phyloP scores from a whole-genome alignment of 768 basidiomycete species.

The Gymnopilus junonius region DNA sequence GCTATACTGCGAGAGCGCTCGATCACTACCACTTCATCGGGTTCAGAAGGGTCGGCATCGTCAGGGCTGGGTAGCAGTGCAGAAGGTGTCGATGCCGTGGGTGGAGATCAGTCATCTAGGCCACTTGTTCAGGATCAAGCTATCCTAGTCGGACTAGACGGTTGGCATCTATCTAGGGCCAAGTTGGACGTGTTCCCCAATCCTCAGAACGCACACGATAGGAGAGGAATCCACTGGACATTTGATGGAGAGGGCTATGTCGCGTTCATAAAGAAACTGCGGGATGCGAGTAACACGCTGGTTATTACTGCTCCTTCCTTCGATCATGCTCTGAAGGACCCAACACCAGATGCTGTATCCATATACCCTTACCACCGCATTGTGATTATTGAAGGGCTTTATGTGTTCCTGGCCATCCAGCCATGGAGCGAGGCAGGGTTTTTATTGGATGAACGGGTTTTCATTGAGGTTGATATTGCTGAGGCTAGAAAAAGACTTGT shows the following conservation, averaged over 20 bases:
- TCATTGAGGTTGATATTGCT: constrained; percentile 59
- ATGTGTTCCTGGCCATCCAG: constrained; percentile 72
- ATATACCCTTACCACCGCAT: constrained; percentile 73
- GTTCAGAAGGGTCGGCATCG: not conserved
- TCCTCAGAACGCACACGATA: constrained; percentile 75
- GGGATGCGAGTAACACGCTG: constrained; percentile 26
- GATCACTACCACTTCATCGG: constrained; percentile 3
- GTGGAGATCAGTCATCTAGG: not conserved
- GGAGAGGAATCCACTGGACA: constrained; percentile 90
- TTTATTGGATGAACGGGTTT: constrained; percentile 80
- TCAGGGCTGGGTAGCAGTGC: not conserved
- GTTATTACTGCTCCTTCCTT: constrained; percentile 78
- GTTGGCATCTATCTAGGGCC: constrained; percentile 87
- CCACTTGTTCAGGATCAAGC: constrained; percentile 36
- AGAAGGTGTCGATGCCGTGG: not conserved
- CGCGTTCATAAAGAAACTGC: constrained; percentile 63
- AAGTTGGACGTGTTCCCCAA: constrained; percentile 80
- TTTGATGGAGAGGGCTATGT: constrained; percentile 81
- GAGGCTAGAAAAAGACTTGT: constrained; percentile 66
- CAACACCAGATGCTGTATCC: constrained; percentile 58
- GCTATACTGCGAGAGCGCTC: constrained; percentile 30
- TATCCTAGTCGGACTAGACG: constrained; percentile 81
- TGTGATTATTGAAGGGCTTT: constrained; percentile 90
- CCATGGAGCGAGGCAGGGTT: constrained; percentile 74
- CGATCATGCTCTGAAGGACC: constrained; percentile 88